Evolutionary conservation across 805 yeast species (phyloP).

Genomic region (Wickerhamiella dianesei): DNA sequence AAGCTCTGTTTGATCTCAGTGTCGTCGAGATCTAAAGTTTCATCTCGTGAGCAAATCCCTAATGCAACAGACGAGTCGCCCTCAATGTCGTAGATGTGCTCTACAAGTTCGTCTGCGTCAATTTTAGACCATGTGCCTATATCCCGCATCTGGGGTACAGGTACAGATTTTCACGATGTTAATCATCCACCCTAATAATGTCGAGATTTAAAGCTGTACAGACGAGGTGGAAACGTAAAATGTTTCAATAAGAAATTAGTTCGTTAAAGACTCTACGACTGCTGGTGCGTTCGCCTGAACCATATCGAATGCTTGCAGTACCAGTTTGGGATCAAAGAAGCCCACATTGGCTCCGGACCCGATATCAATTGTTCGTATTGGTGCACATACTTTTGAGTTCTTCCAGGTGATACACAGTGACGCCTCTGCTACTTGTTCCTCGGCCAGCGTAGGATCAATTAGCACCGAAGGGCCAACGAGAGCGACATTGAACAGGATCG

Average conservation of each 20-base stretch:
- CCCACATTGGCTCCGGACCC: conserved; percentile 42
- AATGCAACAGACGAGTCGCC: conserved; percentile 1
- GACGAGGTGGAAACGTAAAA: too few species aligned
- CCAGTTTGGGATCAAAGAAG: conserved; percentile 17
- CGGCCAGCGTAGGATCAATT: conserved; percentile 80
- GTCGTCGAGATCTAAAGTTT: conserved; percentile 5
- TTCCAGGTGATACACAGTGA: conserved; percentile 67
- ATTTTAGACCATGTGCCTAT: background rate
- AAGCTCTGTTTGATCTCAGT: conserved; percentile 11
- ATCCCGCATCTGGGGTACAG: too few species aligned
- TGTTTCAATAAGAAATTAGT: background rate
- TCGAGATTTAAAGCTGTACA: too few species aligned
- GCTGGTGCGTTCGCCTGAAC: conserved; percentile 48
- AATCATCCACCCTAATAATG: background rate
- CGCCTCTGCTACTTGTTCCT: conserved; percentile 75
- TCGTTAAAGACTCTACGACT: conserved; percentile 35
- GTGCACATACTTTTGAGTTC: conserved; percentile 53
- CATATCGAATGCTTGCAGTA: conserved; percentile 43
- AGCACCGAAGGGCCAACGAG: conserved; percentile 52
- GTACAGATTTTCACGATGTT: background rate
- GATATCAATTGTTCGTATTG: conserved; percentile 55
- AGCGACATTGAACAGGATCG: conserved; percentile 65
- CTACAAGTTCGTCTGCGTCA: background rate
- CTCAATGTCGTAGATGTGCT: background rate
- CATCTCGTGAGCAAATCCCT: conserved; percentile 9